These are phyloP conservation scores for Claviceps maximensis DNA, from an alignment of 2,329 filamentous ascomycete genomes.

Conservation along the genomic window DNA sequence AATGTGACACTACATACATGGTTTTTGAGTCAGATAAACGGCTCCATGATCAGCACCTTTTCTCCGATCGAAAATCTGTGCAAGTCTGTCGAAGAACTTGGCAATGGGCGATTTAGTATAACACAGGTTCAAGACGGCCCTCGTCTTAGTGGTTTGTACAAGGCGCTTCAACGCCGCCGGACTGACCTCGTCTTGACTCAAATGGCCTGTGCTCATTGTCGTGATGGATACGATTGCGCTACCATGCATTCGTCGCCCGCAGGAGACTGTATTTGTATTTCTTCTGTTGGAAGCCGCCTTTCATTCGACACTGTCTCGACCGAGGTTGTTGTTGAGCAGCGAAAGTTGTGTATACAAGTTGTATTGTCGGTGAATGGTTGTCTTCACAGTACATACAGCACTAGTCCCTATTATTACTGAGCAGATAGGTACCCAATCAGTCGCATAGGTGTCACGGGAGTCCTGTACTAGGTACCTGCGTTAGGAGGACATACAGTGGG, in stretches of 20 bases:
- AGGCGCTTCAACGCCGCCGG: neutral
- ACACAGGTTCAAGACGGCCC: neutral
- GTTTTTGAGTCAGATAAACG: constrained; percentile 64
- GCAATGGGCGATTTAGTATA: neutral
- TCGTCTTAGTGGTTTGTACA: neutral
- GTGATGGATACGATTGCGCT: neutral
- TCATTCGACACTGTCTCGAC: neutral
- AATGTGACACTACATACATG: constrained; percentile 36
- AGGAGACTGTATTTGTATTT: neutral
- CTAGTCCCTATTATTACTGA: no score
- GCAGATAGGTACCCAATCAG: no score
- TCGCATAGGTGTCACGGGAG: no score
- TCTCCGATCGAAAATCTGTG: constrained; percentile 52
- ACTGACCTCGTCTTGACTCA: constrained; percentile 28
- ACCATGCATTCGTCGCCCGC: neutral
- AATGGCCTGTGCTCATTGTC: constrained; percentile 16
- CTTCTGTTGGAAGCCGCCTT: neutral
- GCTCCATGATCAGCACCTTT: constrained; percentile 60
- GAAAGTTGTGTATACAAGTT: neutral
- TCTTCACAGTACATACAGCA: no score
- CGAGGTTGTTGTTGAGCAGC: neutral
- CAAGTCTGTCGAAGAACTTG: constrained; percentile 62
- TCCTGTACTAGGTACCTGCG: no score
- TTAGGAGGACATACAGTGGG: no score
- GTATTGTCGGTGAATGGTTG: no score